phyloP scores from a whole-genome alignment of 768 basidiomycete genomes.

The Hemileccinum impolitum region DNA sequence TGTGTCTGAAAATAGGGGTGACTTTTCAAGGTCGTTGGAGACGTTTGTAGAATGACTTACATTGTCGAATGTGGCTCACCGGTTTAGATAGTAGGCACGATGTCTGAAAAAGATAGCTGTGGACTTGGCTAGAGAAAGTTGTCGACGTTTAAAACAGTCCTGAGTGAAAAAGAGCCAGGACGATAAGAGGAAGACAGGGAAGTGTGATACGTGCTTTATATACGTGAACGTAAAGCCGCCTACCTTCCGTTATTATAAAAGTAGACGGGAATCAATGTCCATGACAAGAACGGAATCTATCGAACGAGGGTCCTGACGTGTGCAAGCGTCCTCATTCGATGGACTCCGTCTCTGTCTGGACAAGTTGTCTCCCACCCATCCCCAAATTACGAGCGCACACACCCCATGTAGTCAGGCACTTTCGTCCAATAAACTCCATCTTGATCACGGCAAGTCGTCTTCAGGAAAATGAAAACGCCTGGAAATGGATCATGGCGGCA shows the following conservation, averaged over 20 bases:
- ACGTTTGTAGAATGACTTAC: not conserved
- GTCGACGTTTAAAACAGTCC: not conserved
- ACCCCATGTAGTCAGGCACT: not conserved
- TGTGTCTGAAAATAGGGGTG: not conserved
- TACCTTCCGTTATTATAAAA: not conserved
- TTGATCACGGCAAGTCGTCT: not conserved
- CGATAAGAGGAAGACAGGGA: no score
- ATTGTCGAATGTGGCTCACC: not conserved
- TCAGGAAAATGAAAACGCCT: not conserved
- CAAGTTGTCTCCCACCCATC: not conserved
- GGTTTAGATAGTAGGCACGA: not conserved
- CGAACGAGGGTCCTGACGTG: not conserved
- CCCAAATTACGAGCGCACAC: not conserved
- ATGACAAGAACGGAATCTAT: not conserved
- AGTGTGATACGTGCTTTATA: slow-evolving; percentile 2
- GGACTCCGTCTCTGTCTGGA: not conserved
- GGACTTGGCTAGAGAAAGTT: not conserved
- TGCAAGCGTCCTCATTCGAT: not conserved
- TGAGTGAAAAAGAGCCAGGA: not conserved
- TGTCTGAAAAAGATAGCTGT: not conserved
- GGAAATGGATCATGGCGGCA: not conserved
- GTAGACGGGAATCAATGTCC: slow-evolving; percentile 2
- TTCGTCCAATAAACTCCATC: not conserved
- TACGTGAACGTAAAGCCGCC: not conserved
- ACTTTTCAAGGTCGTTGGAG: no score